Percentiles rank a stretch among this genome's conserved stretches.
Evolutionary conservation across 441 rosid genomes (phyloP).

Genomic region (Gossypium trilobum): DNA sequence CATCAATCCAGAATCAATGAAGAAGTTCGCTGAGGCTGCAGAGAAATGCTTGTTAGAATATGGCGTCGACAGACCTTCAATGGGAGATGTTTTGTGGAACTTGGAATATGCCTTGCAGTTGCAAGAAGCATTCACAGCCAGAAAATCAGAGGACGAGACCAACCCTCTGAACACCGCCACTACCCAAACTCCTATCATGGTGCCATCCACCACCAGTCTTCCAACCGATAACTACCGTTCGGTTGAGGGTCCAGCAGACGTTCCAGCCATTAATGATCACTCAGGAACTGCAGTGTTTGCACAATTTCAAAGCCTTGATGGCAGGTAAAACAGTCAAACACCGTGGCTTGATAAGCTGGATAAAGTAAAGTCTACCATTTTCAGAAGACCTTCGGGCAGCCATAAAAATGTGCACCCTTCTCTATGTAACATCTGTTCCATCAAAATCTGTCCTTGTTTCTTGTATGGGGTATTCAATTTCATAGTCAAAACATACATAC

Average conservation of each 20-base stretch:
- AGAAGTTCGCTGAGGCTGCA: constrained; percentile 75
- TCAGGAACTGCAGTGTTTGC: constrained; percentile 59
- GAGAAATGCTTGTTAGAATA: constrained; percentile 78
- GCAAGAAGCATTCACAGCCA: constrained; percentile 62
- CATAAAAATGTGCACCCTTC: not conserved
- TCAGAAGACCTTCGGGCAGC: not conserved
- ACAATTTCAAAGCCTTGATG: constrained; percentile 43
- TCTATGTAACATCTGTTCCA: not conserved
- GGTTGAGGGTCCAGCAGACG: constrained; percentile 30
- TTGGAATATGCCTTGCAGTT: constrained; percentile 87
- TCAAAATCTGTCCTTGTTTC: not conserved
- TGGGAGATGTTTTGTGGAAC: constrained; percentile 95
- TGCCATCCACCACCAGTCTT: constrained; percentile 21
- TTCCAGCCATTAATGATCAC: constrained; percentile 36
- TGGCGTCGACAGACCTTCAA: constrained; percentile 71
- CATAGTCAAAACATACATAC: not conserved
- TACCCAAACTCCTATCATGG: constrained; percentile 19
- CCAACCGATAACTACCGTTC: constrained; percentile 21
- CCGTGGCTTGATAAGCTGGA: not conserved
- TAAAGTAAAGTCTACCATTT: constrained; percentile 13
- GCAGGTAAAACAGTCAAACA: constrained; percentile 31
- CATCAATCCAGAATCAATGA: constrained; percentile 75
- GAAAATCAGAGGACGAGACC: constrained; percentile 48
- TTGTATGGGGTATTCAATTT: constrained; percentile 4
- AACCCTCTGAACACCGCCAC: constrained; percentile 18